Conservation (phyloP, 2,329 filamentous ascomycete species). For the Orbilia brochopaga region DNA sequence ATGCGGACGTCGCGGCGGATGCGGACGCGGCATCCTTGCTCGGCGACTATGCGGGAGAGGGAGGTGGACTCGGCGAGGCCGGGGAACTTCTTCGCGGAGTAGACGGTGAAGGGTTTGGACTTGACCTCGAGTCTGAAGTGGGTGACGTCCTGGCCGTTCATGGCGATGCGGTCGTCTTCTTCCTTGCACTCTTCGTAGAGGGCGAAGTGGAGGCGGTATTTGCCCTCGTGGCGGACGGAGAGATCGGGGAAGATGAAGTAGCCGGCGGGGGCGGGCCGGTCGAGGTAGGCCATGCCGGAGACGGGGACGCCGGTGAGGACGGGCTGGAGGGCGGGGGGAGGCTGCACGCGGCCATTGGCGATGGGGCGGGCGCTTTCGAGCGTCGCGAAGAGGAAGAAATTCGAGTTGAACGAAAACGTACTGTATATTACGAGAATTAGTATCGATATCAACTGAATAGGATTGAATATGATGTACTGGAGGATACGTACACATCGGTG, state of each 20-base stretch:
- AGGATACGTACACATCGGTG: slow-evolving; percentile 54
- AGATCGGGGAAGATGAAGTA: slow-evolving; percentile 99
- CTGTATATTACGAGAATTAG: slow-evolving; percentile 57
- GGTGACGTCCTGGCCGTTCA: slow-evolving; percentile 59
- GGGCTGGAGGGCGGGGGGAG: slow-evolving; percentile 73
- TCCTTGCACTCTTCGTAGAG: slow-evolving; percentile 82
- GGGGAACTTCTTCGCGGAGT: slow-evolving; percentile 97
- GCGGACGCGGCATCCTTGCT: slow-evolving; percentile 94
- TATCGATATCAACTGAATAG: slow-evolving; percentile 13
- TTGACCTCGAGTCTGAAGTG: slow-evolving; percentile 74
- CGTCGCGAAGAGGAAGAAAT: slow-evolving; percentile 96
- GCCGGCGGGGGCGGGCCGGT: slow-evolving; percentile 77
- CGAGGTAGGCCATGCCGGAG: slow-evolving; percentile 93
- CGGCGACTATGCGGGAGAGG: slow-evolving; percentile 86
- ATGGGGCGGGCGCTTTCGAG: slow-evolving; percentile 84
- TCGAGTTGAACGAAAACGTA: slow-evolving; percentile 91
- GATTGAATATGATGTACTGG: no score
- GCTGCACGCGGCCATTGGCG: slow-evolving; percentile 75
- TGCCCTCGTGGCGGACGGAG: slow-evolving; percentile 92
- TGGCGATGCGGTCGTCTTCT: slow-evolving; percentile 60
- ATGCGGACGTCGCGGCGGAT: slow-evolving; percentile 94
- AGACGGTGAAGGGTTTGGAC: slow-evolving; percentile 84
- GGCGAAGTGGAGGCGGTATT: slow-evolving; percentile 88
- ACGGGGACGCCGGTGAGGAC: slow-evolving; percentile 94
- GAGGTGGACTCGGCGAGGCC: slow-evolving; percentile 87